Conservation (phyloP, 805 yeast genomes). For the Candida insectorum region DNA sequence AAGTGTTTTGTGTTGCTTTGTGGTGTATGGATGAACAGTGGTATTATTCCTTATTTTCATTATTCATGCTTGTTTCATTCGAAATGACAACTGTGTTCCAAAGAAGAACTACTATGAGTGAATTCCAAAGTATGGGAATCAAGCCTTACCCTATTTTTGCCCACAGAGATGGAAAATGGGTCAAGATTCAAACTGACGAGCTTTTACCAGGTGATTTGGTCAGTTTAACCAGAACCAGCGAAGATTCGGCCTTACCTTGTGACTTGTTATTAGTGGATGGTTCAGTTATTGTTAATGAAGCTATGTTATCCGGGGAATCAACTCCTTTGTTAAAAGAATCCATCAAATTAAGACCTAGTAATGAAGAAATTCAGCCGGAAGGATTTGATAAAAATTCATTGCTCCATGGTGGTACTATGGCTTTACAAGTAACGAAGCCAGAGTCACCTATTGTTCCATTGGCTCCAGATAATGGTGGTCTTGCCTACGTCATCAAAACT, state of each 20-base stretch:
- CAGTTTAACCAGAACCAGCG: conserved; percentile 82
- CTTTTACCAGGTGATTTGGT: conserved; percentile 90
- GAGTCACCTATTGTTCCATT: conserved; percentile 46
- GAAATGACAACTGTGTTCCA: conserved; percentile 95
- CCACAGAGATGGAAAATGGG: conserved; percentile 71
- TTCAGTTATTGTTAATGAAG: conserved; percentile 94
- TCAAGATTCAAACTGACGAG: conserved; percentile 61
- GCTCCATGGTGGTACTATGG: conserved; percentile 94
- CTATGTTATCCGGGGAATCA: conserved; percentile 98
- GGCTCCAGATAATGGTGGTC: conserved; percentile 90
- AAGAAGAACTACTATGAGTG: conserved; percentile 90
- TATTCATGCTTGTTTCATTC: conserved; percentile 88
- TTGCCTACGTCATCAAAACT: conserved; percentile 86
- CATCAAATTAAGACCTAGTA: conserved; percentile 72
- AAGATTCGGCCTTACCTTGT: conserved; percentile 92
- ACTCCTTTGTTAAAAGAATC: conserved; percentile 95
- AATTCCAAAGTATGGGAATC: conserved; percentile 95
- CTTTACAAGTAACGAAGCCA: conserved; percentile 83
- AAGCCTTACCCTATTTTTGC: conserved; percentile 82
- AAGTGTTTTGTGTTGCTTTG: conserved; percentile 88
- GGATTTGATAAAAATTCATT: conserved; percentile 86
- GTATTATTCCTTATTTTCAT: conserved; percentile 88
- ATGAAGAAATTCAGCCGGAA: conserved; percentile 67
- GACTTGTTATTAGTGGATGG: conserved; percentile 86
- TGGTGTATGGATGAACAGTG: conserved; percentile 97